These are phyloP conservation scores for Naganishia onofrii DNA, from an alignment of 768 basidiomycete species.

Conservation along the genomic window DNA sequence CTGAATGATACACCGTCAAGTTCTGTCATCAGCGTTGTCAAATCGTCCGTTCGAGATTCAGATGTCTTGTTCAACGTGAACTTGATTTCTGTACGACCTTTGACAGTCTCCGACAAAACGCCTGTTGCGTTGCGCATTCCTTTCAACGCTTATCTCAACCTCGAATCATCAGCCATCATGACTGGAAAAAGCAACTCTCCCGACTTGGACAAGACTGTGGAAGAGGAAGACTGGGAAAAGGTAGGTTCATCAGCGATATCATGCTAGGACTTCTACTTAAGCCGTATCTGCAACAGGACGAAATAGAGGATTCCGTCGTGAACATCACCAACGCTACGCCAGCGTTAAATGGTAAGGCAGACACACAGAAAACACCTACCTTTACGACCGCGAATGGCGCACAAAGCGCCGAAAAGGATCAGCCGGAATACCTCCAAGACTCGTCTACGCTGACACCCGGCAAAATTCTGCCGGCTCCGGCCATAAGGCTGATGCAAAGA, in stretches of 20 bases:
- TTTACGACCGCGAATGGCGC: neutral
- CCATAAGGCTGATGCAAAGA: slow-evolving; percentile 14
- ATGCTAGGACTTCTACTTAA: neutral
- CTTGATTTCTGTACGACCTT: neutral
- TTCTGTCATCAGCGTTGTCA: neutral
- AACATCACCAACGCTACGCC: neutral
- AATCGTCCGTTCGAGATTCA: neutral
- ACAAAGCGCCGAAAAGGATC: neutral
- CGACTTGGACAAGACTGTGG: neutral
- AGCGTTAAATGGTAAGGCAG: neutral
- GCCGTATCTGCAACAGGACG: neutral
- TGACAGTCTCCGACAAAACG: neutral
- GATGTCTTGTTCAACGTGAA: slow-evolving; percentile 15
- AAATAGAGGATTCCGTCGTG: neutral
- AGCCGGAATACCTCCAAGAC: neutral
- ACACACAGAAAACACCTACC: neutral
- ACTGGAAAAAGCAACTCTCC: neutral
- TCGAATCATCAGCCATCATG: neutral
- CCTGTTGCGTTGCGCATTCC: neutral
- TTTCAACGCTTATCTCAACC: neutral
- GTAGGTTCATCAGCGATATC: slow-evolving; percentile 1
- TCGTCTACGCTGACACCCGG: neutral
- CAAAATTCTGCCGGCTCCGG: neutral
- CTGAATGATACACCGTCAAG: slow-evolving; percentile 1
- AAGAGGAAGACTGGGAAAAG: slow-evolving; percentile 29